Conservation (phyloP, 140 eudicot genomes). For the Senecio squalidus region DNA sequence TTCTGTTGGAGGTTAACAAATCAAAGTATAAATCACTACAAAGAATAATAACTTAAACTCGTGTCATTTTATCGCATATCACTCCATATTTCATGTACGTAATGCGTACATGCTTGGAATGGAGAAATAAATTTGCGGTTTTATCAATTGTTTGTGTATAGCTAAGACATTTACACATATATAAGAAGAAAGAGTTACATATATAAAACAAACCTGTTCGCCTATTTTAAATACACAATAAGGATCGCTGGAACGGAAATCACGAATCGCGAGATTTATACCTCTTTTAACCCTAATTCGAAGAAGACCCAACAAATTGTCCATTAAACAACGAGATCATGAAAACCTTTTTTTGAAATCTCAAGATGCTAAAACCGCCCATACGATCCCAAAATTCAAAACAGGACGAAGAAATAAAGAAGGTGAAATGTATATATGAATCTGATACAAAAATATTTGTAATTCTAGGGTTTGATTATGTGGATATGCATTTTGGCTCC, state of each 20-base stretch:
- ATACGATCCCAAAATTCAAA: conserved; percentile 10
- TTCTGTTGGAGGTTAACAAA: neutral
- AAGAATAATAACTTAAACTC: too few species aligned
- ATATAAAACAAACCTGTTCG: conserved; percentile 72
- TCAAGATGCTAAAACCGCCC: conserved; percentile 24
- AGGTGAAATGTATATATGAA: neutral
- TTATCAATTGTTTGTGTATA: too few species aligned
- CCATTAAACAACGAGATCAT: conserved; percentile 37
- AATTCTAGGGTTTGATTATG: conserved; percentile 10
- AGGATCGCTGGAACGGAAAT: conserved; percentile 67
- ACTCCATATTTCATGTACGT: too few species aligned
- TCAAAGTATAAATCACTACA: neutral
- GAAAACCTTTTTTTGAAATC: conserved; percentile 4
- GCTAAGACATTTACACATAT: too few species aligned
- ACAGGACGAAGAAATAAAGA: neutral
- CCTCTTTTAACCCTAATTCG: conserved; percentile 57
- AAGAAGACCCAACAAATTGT: conserved; percentile 63
- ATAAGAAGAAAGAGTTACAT: too few species aligned
- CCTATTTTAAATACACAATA: conserved; percentile 63
- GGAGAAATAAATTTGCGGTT: too few species aligned
- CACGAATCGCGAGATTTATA: conserved; percentile 60
- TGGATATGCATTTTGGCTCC: conserved; percentile 9
- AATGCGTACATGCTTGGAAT: too few species aligned
- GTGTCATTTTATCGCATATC: too few species aligned
- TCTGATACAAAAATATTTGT: too few species aligned